Evolutionary conservation across 805 yeast species (phyloP), one percentile per base, ranked within the genome.

Genomic region (Ogataea salicorniae): DNA sequence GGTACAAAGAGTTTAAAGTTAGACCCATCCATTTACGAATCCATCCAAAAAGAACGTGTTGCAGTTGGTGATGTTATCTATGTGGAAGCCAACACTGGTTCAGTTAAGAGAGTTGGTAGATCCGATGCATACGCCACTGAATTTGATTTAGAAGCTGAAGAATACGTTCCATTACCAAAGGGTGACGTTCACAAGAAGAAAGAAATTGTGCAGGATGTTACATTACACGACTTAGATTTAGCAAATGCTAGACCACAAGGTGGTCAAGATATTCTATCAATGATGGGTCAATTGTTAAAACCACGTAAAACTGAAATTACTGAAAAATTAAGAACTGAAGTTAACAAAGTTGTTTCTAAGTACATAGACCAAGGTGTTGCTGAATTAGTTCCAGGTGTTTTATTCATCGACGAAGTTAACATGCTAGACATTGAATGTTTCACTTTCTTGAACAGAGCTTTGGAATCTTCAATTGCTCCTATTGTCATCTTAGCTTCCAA

Each of bases 351-450:
- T 71, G 97, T 94, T 45, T 95, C 95, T 18, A 97, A 94, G 70
- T 94, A 97, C 96, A 89, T 87, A 61, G 98, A 94, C 71, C 98
- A 94, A 74, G 98, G 99, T 50, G 94, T 94, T 68, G 99, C 99
- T 11, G 95, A 92, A 66, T 89, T 94, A 55, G 89, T 89, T 38
- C 98, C 99, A 14, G 99, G 99, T 59, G 99, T 94, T 16, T 74
- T 94, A 59, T 94, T 94, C 69, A 94, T 94, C 58, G 99, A 94
- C 70, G 99, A 94, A 72, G 98, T 91, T 39, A 95, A 94, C 72
- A 94, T 94, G 99, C 76, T 94, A 59, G 99, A 94, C 65, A 84
- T 94, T 53, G 99, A 94, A 74, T 88, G 95, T 66, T 94, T 94
- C 73, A 88, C 99, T 13, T 94, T 87, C 67, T 74, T 94, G 61